phyloP scores from a whole-genome alignment of 2,329 filamentous ascomycete genomes.

The Calonectria pseudoreteaudii region DNA sequence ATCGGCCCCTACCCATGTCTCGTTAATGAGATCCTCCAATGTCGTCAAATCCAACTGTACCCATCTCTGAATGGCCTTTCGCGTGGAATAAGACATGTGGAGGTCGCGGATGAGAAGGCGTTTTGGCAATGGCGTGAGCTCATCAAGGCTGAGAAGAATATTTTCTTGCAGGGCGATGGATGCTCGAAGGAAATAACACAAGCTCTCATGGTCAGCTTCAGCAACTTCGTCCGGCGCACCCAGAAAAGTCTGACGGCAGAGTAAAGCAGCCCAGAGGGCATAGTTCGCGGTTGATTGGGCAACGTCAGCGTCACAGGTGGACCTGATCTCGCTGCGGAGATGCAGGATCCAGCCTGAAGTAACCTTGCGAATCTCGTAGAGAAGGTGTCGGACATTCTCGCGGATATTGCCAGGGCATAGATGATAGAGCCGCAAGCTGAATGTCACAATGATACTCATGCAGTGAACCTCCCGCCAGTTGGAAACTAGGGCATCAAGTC shows the following conservation, averaged over 20 bases:
- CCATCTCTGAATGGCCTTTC: neutral
- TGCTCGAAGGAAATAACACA: slow-evolving; percentile 37
- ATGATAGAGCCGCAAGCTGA: slow-evolving; percentile 57
- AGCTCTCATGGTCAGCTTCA: slow-evolving; percentile 20
- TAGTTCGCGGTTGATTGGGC: slow-evolving; percentile 54
- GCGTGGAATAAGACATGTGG: slow-evolving; percentile 30
- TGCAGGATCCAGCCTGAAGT: slow-evolving; percentile 62
- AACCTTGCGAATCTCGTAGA: slow-evolving; percentile 41
- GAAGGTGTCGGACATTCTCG: slow-evolving; percentile 11
- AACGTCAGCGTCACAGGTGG: slow-evolving; percentile 50
- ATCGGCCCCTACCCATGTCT: slow-evolving; percentile 22
- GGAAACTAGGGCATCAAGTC: slow-evolving; percentile 57
- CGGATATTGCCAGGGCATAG: neutral
- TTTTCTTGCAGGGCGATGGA: slow-evolving; percentile 40
- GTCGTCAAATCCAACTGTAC: neutral
- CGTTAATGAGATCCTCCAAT: slow-evolving; percentile 21
- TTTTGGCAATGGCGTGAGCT: slow-evolving; percentile 29
- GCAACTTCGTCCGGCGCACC: slow-evolving; percentile 9
- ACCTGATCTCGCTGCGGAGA: slow-evolving; percentile 59
- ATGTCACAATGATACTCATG: slow-evolving; percentile 68
- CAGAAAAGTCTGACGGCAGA: slow-evolving; percentile 60
- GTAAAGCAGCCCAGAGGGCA: slow-evolving; percentile 65
- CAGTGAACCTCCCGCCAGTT: slow-evolving; percentile 71
- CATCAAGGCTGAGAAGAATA: slow-evolving; percentile 37
- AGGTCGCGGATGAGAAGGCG: slow-evolving; percentile 37